Base-by-base conservation (phyloP, 345 rosid genomes). In the Gossypium australe region DNA sequence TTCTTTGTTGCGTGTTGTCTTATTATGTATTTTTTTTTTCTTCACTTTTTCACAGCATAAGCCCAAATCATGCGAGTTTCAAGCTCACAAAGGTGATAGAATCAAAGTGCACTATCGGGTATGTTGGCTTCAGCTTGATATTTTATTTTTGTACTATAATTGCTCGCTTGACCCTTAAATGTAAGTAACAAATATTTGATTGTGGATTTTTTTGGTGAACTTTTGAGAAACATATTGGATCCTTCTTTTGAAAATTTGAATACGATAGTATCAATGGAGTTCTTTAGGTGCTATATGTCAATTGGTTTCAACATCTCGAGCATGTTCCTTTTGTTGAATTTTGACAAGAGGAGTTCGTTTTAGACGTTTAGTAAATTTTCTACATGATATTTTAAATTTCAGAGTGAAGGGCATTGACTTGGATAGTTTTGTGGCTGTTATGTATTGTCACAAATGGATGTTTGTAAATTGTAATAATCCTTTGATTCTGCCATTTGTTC, bases 71-170 rank as follows among this genome's bases (percentile, higher is more conserved):
- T 94, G 99, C 75, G 96, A 92, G 48, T 20, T 86, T 78, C 93
- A 89, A 84, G 98, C 99, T 59, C 99, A 92, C 81, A 95, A 90
- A 86, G 99, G 99, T 44, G 98, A 92, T 56, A 89, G 48, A 74
- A 70, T 94, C 85, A 89, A 89, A 83, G 97, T 94, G 18, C 98
- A 94, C 60, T 95, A 92, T 75, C 85, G 94, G 84, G 99, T 95
- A 80, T 78, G 91, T 82, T 7, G 27, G 72, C 77, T 72, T 80
- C 53, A 7, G 25, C 41, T 52, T 53, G 18, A 17, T 65, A n/a
- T 58, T 43, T 71, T 58, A 44, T 57, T 22, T 57, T 10, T 20
- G 48, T 11, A 25, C 53, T 12, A n/a, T 9, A 55, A 34, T 34
- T 34, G 41, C 7, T 45, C 20, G 57, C 44, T 41, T 73, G 44